A percentile compares a stretch with the other conserved stretches of the same genome.
phyloP scores from a whole-genome alignment of 2,329 filamentous ascomycete species.

The Epichloe brachyelytri region DNA sequence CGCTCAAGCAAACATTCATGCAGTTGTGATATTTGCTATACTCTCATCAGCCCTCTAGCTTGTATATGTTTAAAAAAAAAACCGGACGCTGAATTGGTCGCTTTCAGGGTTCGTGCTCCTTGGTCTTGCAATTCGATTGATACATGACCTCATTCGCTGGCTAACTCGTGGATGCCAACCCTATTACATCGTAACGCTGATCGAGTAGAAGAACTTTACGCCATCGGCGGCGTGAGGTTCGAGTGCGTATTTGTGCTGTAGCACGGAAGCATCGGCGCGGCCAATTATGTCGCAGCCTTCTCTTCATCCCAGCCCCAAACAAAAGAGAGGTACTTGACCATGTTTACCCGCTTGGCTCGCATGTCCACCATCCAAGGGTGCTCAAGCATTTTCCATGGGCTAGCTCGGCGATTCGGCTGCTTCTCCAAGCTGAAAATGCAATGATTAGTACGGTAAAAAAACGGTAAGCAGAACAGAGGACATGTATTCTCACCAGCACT shows the following conservation, averaged over 20 bases:
- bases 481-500: conserved; percentile 71
- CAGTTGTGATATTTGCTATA: neutral
- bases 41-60: neutral
- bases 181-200: neutral
- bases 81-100: neutral
- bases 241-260: neutral
- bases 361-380: conserved; percentile 99
- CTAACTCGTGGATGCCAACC: neutral
- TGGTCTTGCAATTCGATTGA: neutral
- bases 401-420: conserved; percentile 72
- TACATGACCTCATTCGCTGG: neutral
- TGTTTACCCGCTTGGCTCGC: conserved; percentile 91
- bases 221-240: neutral
- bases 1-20: neutral
- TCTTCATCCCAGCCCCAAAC: conserved; percentile 94
- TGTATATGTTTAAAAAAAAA: neutral
- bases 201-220: neutral
- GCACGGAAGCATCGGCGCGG: neutral
- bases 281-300: neutral
- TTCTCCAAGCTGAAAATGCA: conserved; percentile 68
- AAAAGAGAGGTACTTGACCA: conserved; percentile 83
- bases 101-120: neutral
- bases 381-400: conserved; percentile 96
- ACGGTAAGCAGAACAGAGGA: neutral
- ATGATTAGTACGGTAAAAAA: conserved; percentile 12